These are phyloP conservation scores for Pichia rugopelliculosa DNA, from an alignment of 805 yeast species.

Conservation along the genomic window DNA sequence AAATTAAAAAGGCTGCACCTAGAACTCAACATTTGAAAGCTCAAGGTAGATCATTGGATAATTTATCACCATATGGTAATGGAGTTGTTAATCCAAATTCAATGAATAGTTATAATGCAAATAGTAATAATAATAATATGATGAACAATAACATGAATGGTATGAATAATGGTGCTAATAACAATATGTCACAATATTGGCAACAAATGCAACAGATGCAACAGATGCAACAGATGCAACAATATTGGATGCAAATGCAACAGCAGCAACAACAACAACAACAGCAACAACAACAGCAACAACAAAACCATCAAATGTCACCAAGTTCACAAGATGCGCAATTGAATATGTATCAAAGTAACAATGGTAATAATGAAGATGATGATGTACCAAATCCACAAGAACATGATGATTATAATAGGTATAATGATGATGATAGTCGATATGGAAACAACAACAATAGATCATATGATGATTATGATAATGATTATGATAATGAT, in stretches of 20 bases:
- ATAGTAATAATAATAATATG: slow-evolving; percentile 16
- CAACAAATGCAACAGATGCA: slow-evolving; percentile 52
- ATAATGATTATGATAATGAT: background rate
- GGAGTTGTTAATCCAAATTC: slow-evolving; percentile 16
- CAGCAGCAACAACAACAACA: slow-evolving; percentile 9
- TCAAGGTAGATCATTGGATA: slow-evolving; percentile 5
- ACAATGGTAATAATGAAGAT: slow-evolving; percentile 17
- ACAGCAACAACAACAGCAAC: slow-evolving; percentile 4
- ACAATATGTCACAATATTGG: slow-evolving; percentile 47
- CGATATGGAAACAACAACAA: background rate
- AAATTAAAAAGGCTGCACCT: slow-evolving; percentile 79
- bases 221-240: slow-evolving; percentile 29
- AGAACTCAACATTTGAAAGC: slow-evolving; percentile 49
- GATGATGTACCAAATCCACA: slow-evolving; percentile 32
- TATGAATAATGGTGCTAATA: slow-evolving; percentile 2
- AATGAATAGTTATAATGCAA: background rate
- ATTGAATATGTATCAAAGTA: slow-evolving; percentile 8
- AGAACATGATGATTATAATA: slow-evolving; percentile 16
- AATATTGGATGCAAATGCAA: slow-evolving; percentile 15
- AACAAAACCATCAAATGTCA: slow-evolving; percentile 6
- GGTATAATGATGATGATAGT: background rate
- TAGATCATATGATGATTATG: background rate
- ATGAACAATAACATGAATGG: slow-evolving; percentile 11
- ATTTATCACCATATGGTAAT: background rate
- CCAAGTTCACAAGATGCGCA: slow-evolving; percentile 11